phyloP scores from a whole-genome alignment of 768 basidiomycete genomes.

The Phanerochaete carnosa region DNA sequence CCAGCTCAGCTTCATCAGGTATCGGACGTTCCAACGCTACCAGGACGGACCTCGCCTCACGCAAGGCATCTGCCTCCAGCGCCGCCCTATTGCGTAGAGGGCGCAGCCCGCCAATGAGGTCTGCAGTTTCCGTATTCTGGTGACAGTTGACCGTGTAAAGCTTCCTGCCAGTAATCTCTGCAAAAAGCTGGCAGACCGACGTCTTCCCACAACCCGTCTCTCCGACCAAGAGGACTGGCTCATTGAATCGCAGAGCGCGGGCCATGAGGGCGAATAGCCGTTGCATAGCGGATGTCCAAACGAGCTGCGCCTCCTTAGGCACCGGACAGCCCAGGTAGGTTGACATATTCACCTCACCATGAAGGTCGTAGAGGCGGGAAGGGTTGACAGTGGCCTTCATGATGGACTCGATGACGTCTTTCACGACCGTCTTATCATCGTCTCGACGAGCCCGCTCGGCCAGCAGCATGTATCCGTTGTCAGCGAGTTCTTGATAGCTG shows the following conservation, averaged over 20 bases:
- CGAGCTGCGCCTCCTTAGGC: constrained; percentile 47
- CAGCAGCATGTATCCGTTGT: constrained; percentile 96
- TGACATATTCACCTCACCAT: constrained; percentile 37
- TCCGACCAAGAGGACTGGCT: constrained; percentile 93
- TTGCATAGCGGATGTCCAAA: constrained; percentile 95
- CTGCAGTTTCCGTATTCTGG: constrained; percentile 97
- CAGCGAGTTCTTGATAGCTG: constrained; percentile 88
- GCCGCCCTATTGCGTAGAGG: constrained; percentile 77
- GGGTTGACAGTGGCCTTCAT: constrained; percentile 89
- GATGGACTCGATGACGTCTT: constrained; percentile 85
- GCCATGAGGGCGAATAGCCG: constrained; percentile 81
- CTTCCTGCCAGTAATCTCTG: constrained; percentile 55
- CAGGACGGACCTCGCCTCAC: constrained; percentile 41
- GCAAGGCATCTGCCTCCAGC: constrained; percentile 46
- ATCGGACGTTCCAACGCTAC: constrained; percentile 35
- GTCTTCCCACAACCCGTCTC: constrained; percentile 99
- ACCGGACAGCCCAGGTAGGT: constrained; percentile 54
- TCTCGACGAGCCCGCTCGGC: constrained; percentile 83
- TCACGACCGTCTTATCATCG: constrained; percentile 87
- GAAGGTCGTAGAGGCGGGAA: constrained; percentile 58
- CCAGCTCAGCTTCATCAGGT: constrained; percentile 17
- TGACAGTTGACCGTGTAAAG: constrained; percentile 89
- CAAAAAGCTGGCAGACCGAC: constrained; percentile 89
- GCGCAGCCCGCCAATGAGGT: constrained; percentile 90
- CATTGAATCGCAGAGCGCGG: constrained; percentile 85